Evolutionary conservation across 2,329 filamentous ascomycete species (phyloP), one percentile per base, ranked within the genome.

Genomic region (Dendryphion nanum): DNA sequence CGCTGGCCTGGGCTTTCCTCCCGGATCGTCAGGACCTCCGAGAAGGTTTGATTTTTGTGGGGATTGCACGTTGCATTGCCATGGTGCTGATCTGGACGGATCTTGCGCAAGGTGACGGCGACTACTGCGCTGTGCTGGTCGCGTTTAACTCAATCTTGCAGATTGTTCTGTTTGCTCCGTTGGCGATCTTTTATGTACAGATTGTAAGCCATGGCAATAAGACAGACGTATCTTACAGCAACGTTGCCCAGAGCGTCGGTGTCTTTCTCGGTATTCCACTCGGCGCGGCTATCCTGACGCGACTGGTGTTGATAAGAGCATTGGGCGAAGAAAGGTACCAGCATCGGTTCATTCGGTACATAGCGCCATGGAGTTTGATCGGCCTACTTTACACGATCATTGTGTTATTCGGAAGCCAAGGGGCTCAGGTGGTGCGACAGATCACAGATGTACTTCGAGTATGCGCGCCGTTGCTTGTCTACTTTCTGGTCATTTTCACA

Each of bases 11-110:
- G 78, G 77, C 77, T 2, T 67, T 68, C 30, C 50, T 68, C 2
- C 65, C 64, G 1, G 64, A 67, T 39, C 64, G 74, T 37, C 62
- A 63, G 24, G 74, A 67, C 3, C 61, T 78, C 2, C 62, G 75
- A 1, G 76, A 80, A 28, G 88, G 87, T 0, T 69, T 93, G 2
- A 87, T 93, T 24, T 78, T 95, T 5, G 89, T 95, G 0, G 89
- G 89, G 0, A 70, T 95, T 1, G 89, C 86, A 4, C 73, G 89
- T 36, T 95, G 89, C 53, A 95, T 95, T 45, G 89, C 88, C 20
- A 95, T 95, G 89, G 87, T 85, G 2, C 66, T 86, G 4, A 85
- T 95, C 43, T 94, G 87, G 89, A 93, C 81, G 0, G 79, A 78
- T 4, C 70, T 89, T 0, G 86, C 89, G 0, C 82, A 82, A 2